Percentiles rank a stretch among this genome's conserved stretches.
Evolutionary conservation across 495 filamentous ascomycete genomes (phyloP).

Genomic region (Penicillium waksmanii): DNA sequence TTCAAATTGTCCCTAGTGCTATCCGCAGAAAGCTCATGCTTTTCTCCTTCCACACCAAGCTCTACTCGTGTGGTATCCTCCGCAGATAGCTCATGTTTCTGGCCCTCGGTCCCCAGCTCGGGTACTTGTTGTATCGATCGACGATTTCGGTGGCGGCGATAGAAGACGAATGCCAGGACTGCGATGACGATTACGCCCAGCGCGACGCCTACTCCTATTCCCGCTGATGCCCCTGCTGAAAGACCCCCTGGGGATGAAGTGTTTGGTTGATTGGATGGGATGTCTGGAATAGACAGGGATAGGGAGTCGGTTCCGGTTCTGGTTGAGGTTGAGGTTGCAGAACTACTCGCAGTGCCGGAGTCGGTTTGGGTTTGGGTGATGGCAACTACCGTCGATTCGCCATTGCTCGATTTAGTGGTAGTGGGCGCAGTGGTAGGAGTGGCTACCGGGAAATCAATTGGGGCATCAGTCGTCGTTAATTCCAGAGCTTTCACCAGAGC

Average conservation of each 20-base stretch:
- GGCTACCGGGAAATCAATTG: too few relatives aligned
- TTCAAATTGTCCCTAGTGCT: not conserved
- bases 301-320: too few relatives aligned
- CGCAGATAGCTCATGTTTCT: not conserved
- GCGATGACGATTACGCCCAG: not conserved
- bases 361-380: too few relatives aligned
- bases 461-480: too few relatives aligned
- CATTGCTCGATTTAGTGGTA: too few relatives aligned
- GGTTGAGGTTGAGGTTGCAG: too few relatives aligned
- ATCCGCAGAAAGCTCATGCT: not conserved
- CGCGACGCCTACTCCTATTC: not conserved
- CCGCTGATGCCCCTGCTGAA: conserved; percentile 1
- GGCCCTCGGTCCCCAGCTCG: not conserved
- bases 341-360: too few relatives aligned
- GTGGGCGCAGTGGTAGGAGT: too few relatives aligned
- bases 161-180: not conserved
- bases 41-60: not conserved
- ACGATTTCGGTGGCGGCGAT: not conserved
- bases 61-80: not conserved
- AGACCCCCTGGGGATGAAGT: not conserved
- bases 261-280: too few relatives aligned
- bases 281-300: too few relatives aligned
- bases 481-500: too few relatives aligned
- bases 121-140: not conserved
- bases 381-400: too few relatives aligned